Evolutionary conservation across 164 flowering plant species (phyloP).

Genomic region (Houttuynia cordata): DNA sequence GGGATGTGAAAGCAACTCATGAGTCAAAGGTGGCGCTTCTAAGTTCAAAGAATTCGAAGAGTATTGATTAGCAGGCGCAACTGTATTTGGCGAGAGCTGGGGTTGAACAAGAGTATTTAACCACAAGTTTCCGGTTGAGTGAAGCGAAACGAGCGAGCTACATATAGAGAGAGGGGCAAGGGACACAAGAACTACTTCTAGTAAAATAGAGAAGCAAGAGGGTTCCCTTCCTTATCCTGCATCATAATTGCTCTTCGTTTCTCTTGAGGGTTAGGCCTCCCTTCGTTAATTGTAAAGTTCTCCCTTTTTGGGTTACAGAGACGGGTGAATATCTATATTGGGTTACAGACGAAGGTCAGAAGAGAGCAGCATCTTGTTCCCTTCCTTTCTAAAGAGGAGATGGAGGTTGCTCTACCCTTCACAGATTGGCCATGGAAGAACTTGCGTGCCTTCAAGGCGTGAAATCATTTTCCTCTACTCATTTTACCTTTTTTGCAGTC

Average conservation of each 20-base stretch:
- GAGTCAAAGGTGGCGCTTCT: not conserved
- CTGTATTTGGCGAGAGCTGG: not conserved
- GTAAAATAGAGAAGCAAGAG: too few relatives aligned
- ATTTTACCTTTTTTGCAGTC: not conserved
- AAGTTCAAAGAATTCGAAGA: not conserved
- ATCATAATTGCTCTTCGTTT: too few relatives aligned
- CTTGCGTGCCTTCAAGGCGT: constrained; percentile 20
- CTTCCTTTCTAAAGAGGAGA: constrained; percentile 3
- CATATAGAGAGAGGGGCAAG: too few relatives aligned
- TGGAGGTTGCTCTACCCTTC: constrained; percentile 11
- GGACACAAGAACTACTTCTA: too few relatives aligned
- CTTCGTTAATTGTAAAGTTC: too few relatives aligned
- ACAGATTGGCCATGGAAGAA: constrained; percentile 28
- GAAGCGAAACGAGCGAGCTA: not conserved
- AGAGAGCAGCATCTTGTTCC: not conserved
- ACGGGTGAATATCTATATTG: not conserved
- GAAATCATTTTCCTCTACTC: not conserved
- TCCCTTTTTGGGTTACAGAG: too few relatives aligned
- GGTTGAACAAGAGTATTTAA: not conserved
- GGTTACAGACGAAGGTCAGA: not conserved
- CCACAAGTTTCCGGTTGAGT: not conserved
- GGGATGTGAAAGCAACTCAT: not conserved
- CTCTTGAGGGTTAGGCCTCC: too few relatives aligned
- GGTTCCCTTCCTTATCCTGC: too few relatives aligned
- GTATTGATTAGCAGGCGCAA: not conserved